Evolutionary conservation across 1,284 basidiomycete species (phyloP).

Genomic region (Apiotrichum mycotoxinovorans): DNA sequence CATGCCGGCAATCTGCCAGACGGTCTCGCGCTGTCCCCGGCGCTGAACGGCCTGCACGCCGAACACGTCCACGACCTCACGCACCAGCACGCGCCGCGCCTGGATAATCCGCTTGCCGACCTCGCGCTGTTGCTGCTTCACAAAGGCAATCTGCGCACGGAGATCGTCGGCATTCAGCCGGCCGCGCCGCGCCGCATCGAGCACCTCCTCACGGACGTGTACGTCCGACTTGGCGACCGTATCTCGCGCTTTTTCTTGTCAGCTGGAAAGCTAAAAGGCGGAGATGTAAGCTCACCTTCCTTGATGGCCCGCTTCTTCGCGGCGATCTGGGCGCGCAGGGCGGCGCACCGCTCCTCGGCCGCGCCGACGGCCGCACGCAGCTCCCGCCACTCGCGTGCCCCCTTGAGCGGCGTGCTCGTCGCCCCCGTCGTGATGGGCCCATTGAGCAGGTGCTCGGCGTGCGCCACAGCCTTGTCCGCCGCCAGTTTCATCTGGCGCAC

Average conservation of each 20-base stretch:
- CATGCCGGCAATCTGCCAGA: slow-evolving; percentile 40
- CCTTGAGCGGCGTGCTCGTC: background rate
- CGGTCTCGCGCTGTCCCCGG: slow-evolving; percentile 3
- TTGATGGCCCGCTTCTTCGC: slow-evolving; percentile 10
- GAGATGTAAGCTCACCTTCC: slow-evolving; percentile 11
- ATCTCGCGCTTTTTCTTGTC: slow-evolving; percentile 10
- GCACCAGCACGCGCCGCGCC: slow-evolving; percentile 36
- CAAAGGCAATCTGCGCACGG: slow-evolving; percentile 9
- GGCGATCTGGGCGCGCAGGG: slow-evolving; percentile 16
- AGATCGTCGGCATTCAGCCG: slow-evolving; percentile 9
- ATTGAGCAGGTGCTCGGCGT: slow-evolving; percentile 15
- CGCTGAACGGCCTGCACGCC: slow-evolving; percentile 22
- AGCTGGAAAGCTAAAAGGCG: background rate
- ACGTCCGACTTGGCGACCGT: background rate
- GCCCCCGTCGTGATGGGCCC: slow-evolving; percentile 5
- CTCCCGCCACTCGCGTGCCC: slow-evolving; percentile 24
- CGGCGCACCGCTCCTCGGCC: slow-evolving; percentile 21
- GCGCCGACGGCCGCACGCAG: slow-evolving; percentile 35
- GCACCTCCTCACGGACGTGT: background rate
- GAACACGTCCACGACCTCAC: slow-evolving; percentile 40
- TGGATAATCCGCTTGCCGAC: slow-evolving; percentile 30
- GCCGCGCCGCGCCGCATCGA: slow-evolving; percentile 6
- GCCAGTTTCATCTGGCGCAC: slow-evolving; percentile 14
- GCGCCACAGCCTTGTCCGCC: slow-evolving; percentile 13
- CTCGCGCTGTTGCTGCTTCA: slow-evolving; percentile 23